Base-by-base conservation (phyloP, 2,329 filamentous ascomycete genomes). In the Penicillium sp. region DNA sequence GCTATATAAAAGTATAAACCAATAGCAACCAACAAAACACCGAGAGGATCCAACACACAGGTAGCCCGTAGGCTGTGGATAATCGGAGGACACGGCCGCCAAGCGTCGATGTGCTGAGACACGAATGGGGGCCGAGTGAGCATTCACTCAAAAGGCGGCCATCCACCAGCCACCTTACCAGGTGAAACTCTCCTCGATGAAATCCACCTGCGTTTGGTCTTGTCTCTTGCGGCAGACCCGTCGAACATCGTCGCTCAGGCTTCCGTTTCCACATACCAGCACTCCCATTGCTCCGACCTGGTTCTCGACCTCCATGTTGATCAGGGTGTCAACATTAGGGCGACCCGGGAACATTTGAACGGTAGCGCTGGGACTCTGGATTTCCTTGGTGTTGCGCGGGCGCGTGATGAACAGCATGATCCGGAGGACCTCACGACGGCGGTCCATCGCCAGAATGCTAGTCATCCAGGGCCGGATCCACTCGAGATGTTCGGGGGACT, bases 381-480 rank as follows among this genome's bases (percentile, higher is more conserved):
- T 86, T 63, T 94, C 87, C 64, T 83, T 84, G n/a, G 85, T 82
- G 64, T 85, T 87, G 60, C 87, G 84, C 1, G 91, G 91, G 47
- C 88, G 79, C 6, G 93, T 97, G 58, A 97, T 83, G 71, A 95
- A 97, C 41, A 97, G 80, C 60, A 91, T 82, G 61, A 97, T 87
- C 58, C 83, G 84, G 39, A 98, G 78, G 29, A 95, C 77, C 43
- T 95, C 88, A 52, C 87, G 82, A 47, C 90, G 84, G 59, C 83
- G 80, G 12, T 88, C 85, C 77, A 96, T 84, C 49, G 79, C 78
- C 29, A 97, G 76, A 47, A 97, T 84, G 57, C 75, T 75, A 15
- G 80, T 84, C 81, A 85, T 84, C 84, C 87, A 97, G 5, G 88
- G 87, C 7, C 88, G 82, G 52, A 95, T 87, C 91, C 93, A 97